Evolutionary conservation across 345 rosid species (phyloP).

Genomic region (Noccaea caerulescens): DNA sequence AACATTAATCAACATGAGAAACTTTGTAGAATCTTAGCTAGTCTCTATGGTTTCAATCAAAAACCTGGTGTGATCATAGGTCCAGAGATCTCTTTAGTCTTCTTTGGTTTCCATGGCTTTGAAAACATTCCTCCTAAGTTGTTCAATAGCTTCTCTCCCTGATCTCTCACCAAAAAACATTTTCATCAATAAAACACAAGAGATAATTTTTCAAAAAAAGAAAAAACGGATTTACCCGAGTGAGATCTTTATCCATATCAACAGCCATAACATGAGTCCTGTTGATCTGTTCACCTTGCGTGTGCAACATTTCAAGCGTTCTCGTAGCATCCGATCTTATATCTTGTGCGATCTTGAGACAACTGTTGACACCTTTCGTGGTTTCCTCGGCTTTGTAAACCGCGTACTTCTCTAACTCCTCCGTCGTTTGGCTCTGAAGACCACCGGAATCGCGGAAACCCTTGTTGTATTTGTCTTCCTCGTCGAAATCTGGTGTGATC

Average conservation of each 20-base stretch:
- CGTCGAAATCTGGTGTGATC: constrained; percentile 43
- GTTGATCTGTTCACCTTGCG: constrained; percentile 86
- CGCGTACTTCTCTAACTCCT: constrained; percentile 87
- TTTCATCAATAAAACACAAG: not conserved
- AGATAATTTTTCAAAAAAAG: not conserved
- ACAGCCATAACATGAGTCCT: constrained; percentile 77
- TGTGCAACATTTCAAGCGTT: constrained; percentile 82
- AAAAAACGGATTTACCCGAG: constrained; percentile 61
- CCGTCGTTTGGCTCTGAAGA: constrained; percentile 70
- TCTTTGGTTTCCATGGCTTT: constrained; percentile 93
- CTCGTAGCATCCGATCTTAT: constrained; percentile 74
- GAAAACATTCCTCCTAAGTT: constrained; percentile 96
- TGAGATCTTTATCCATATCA: constrained; percentile 80
- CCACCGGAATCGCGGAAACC: constrained; percentile 77
- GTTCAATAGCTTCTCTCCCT: constrained; percentile 94
- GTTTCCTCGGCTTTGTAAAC: constrained; percentile 87
- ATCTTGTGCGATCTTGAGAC: constrained; percentile 81
- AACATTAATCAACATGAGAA: not conserved
- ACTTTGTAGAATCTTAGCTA: too few relatives aligned
- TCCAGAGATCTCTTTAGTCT: constrained; percentile 66
- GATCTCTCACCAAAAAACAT: constrained; percentile 32
- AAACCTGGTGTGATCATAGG: constrained; percentile 72
- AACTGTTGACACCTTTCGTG: constrained; percentile 69
- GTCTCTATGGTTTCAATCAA: too few relatives aligned
- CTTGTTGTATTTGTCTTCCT: constrained; percentile 56